phyloP scores from a whole-genome alignment of 2,329 filamentous ascomycete species.

The Aureobasidium namibiae region DNA sequence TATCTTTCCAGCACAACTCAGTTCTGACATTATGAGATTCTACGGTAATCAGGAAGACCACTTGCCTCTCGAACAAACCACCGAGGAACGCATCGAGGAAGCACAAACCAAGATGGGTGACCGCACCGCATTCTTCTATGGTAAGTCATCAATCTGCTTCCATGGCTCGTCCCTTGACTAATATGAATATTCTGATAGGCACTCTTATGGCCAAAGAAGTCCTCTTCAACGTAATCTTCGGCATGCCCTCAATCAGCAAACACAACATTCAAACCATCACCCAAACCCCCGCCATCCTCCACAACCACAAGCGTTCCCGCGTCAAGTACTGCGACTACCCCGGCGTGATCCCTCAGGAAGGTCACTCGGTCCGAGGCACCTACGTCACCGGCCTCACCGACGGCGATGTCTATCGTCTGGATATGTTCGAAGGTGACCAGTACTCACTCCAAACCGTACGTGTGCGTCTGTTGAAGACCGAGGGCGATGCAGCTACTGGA shows the following conservation, averaged over 20 bases:
- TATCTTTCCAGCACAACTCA: too few species aligned
- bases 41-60: not conserved
- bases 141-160: constrained; percentile 25
- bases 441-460: constrained; percentile 51
- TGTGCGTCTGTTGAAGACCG: constrained; percentile 17
- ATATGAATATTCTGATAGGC: constrained; percentile 20
- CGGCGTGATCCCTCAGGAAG: constrained; percentile 50
- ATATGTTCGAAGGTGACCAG: constrained; percentile 72
- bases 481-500: constrained; percentile 20
- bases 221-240: constrained; percentile 77
- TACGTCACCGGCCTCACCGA: constrained; percentile 71
- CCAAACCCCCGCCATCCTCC: constrained; percentile 67
- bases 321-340: constrained; percentile 71
- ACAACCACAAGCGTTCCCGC: constrained; percentile 61
- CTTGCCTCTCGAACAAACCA: not conserved
- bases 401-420: constrained; percentile 65
- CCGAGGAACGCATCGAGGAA: not conserved
- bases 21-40: not conserved
- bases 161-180: not conserved
- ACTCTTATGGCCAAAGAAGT: constrained; percentile 78
- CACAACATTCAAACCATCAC: constrained; percentile 42
- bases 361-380: constrained; percentile 58
- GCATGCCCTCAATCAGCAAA: constrained; percentile 42
- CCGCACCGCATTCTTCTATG: constrained; percentile 57
- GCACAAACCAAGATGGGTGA: constrained; percentile 32